Percentiles rank a stretch among this genome's conserved stretches.
phyloP scores from a whole-genome alignment of 306 rosid genomes.

The Medicago arabica region DNA sequence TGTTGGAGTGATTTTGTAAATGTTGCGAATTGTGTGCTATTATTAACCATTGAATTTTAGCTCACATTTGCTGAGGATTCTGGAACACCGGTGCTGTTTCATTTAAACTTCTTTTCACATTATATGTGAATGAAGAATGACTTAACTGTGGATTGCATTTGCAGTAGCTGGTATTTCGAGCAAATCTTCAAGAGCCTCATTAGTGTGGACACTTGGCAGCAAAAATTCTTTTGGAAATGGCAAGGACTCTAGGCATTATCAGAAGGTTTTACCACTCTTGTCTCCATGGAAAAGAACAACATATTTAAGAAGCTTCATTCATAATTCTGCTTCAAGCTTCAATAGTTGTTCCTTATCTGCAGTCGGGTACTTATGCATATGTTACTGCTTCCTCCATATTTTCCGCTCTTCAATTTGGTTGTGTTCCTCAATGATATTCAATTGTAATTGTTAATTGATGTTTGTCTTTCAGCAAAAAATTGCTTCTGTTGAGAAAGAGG shows the following conservation, averaged over 20 bases:
- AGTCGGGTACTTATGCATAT: slow-evolving; percentile 62
- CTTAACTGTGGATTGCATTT: slow-evolving; percentile 39
- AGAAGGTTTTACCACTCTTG: slow-evolving; percentile 67
- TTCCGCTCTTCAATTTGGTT: background rate
- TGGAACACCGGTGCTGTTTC: slow-evolving; percentile 27
- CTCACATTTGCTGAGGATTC: slow-evolving; percentile 37
- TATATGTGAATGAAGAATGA: slow-evolving; percentile 24
- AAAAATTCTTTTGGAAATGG: slow-evolving; percentile 52
- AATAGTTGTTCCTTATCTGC: slow-evolving; percentile 59
- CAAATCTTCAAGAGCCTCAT: slow-evolving; percentile 66
- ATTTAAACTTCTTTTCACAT: slow-evolving; percentile 37
- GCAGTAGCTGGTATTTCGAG: slow-evolving; percentile 59
- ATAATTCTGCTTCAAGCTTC: slow-evolving; percentile 53
- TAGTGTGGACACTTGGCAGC: slow-evolving; percentile 84
- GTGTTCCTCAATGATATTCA: slow-evolving; percentile 41
- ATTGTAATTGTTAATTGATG: slow-evolving; percentile 33
- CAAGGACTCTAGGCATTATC: slow-evolving; percentile 48
- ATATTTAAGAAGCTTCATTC: slow-evolving; percentile 60
- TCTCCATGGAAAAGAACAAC: slow-evolving; percentile 91
- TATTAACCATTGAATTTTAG: slow-evolving; percentile 14
- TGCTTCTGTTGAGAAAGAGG: slow-evolving; percentile 83
- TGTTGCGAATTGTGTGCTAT: background rate
- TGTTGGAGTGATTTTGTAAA: slow-evolving; percentile 18
- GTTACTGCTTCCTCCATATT: slow-evolving; percentile 28
- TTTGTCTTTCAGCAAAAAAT: slow-evolving; percentile 69